Evolutionary conservation across 176 grass and related monocot species (phyloP), one percentile per base, ranked within the genome.

Genomic region (Cocos nucifera): DNA sequence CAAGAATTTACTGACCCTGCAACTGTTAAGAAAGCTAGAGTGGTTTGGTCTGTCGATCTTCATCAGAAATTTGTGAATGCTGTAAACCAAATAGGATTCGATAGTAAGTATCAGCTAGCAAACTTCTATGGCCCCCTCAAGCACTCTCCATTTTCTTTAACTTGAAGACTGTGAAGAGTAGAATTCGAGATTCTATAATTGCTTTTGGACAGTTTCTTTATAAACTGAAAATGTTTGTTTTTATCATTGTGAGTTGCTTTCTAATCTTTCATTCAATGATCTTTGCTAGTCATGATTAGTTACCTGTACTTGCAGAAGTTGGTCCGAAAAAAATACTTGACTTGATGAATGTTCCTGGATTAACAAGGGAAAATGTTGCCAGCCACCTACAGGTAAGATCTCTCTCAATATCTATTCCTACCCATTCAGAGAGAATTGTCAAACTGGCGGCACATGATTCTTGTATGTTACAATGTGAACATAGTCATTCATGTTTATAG

Each of bases 41-140:
- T 98, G 61, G 88, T 98, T 28, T 98, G 94, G 94, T 98, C 94
- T 3, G 88, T 98, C 56, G 94, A 98, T 64, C 94, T 98, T 56
- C 94, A 98, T 50, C 81, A 98, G 49, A 93, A 89, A 17, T 98
- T 98, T 54, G 94, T 98, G 19, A 93, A 93, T 79, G 94, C 94
- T 19, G 94, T 98, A 20, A 98, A 98, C 64, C 94, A 98, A 83
- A 98, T 93, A 65, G 94, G 94, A 82, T 89, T 98, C 32, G 94
- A 98, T 61, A 98, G 94, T 98, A 54, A 88, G 94, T 98, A 48
- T 50, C 59, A 24, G 50, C 51, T 71, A 68, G 10, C 9, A 44
- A 44, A 44, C 35, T 44, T 44, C 35, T 44, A 44, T 44, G 35
- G 35, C 35, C 35, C 35, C 14, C 35, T 44, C 35, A 44, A 44